A percentile compares a stretch with the other conserved stretches of the same genome.
phyloP scores from a whole-genome alignment of 1,284 basidiomycete genomes.

The Veloporphyrellus conicus region DNA sequence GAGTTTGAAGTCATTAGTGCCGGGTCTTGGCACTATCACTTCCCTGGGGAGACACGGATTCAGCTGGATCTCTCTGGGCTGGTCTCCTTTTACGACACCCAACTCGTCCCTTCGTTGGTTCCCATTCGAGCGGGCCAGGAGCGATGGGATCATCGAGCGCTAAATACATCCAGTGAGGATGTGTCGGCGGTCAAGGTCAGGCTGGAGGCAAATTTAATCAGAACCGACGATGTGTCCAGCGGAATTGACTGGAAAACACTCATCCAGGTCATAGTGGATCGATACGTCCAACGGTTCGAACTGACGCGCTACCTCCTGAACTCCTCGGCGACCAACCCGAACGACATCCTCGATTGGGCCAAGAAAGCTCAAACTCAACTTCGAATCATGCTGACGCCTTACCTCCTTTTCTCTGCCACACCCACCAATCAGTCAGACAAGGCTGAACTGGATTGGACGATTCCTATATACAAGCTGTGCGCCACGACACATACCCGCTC shows the following conservation, averaged over 20 bases:
- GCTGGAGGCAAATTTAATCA: conserved; percentile 23
- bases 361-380: conserved; percentile 25
- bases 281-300: conserved; percentile 43
- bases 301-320: conserved; percentile 37
- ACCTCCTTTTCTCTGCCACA: conserved; percentile 10
- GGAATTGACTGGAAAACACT: conserved; percentile 46
- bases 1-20: conserved; percentile 22
- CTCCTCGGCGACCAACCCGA: conserved; percentile 1
- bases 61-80: conserved; percentile 30
- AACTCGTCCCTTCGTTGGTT: conserved; percentile 32
- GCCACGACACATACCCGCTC: conserved; percentile 35
- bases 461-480: conserved; percentile 29
- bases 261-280: conserved; percentile 39
- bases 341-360: conserved; percentile 12
- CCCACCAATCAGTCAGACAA: conserved; percentile 2
- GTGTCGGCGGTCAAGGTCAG: conserved; percentile 12
- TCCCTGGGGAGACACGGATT: conserved; percentile 37
- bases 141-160: conserved; percentile 29
- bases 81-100: conserved; percentile 36
- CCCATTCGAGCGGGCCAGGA: conserved; percentile 23
- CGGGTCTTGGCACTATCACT: conserved; percentile 35
- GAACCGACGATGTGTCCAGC: conserved; percentile 20
- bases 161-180: conserved; percentile 29
- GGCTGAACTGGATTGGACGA: conserved; percentile 22
- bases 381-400: conserved; percentile 23